Evolutionary conservation across 345 rosid genomes (phyloP), one percentile per base, ranked within the genome.

Genomic region (Ceriops decandra): DNA sequence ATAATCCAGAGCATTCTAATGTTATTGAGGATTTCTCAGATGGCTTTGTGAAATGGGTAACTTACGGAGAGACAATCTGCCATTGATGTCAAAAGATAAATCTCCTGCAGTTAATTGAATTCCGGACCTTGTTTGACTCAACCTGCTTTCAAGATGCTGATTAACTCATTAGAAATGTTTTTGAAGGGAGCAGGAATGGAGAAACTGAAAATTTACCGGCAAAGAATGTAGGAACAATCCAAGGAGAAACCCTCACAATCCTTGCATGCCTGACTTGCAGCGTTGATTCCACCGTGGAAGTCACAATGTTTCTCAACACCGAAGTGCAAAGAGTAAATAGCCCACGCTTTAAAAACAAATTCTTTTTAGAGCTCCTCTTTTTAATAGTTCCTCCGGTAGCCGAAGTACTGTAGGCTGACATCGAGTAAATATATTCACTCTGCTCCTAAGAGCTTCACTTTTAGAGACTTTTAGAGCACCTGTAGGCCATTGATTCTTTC

Each of bases 11-110:
- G 61, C 52, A 42, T 68, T 68, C 79, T 62, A 33, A 70, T 32
- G 85, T 74, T 28, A 77, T 64, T 1, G 87, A 87, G 80, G 97
- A 90, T 22, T 87, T 76, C 70, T 62, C 99, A 1, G 96, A 84
- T 72, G 81, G 88, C 79, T 95, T 95, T 76, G 87, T 79, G 67
- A 79, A 77, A 24, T 95, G 99, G 99, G 97, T 95, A 64, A 82
- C 69, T 70, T 57, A 63, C 5, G 97, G 98, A 69, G 93, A 88
- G 77, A 78, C 95, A 21, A 75, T 95, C 63, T 84, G 96, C 90
- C 87, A 86, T 62, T 91, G 81, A 84, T 76, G 57, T 57, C 42
- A 54, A 24, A 24, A 51, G 62, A 62, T 76, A 5, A 4, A 4
- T 66, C 35, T 56, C 31, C 21, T 2, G 8, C 38, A 42, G 21